Base-by-base conservation (phyloP, 1,284 basidiomycete species). In the Melampsora larici-populina region DNA sequence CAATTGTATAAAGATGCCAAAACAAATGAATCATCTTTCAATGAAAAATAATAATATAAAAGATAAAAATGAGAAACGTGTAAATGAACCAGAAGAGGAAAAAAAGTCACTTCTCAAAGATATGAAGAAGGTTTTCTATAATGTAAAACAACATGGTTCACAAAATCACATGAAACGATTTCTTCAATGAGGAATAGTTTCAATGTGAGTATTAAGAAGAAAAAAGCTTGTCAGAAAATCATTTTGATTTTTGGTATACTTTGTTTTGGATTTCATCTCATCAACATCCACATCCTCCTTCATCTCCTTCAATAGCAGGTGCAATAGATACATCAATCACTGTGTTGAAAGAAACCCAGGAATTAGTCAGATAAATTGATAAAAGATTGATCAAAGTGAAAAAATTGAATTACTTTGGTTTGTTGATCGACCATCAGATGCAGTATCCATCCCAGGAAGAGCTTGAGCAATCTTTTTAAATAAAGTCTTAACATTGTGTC, bases 401-500 rank as follows among this genome's bases (percentile, higher is more conserved):
- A 63, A 21, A 13, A 29, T 2, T 7, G 5, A 82, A 83, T 70
- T 78, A 84, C 83, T 84, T 79, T 84, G 82, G 70, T 84, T 84
- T 36, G 77, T 90, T 26, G 87, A 84, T 7, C 84, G 86, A 79
- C 89, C 89, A 33, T 85, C 87, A 49, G 80, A 84, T 46, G 93
- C 92, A 82, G 91, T 91, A 83, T 96, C 93, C 89, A 95, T 95
- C 13, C 97, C 97, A 8, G 97, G 97, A 77, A 99, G 85, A 2
- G 94, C 94, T 90, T 97, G 91, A 0, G 97, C 97, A 81, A 99
- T 99, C 88, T 98, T 99, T 87, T 97, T 93, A 88, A 99, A 99
- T 79, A 99, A 86, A 80, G 92, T 92, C 87, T 99, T 99, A 80
- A 99, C 97, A 81, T 99, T 99, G 85, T 99, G 96, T 1, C 97